Percentiles rank a stretch among this genome's conserved stretches.
Conservation (phyloP, 2,329 filamentous ascomycete species). For the Emmonsia crescens region DNA sequence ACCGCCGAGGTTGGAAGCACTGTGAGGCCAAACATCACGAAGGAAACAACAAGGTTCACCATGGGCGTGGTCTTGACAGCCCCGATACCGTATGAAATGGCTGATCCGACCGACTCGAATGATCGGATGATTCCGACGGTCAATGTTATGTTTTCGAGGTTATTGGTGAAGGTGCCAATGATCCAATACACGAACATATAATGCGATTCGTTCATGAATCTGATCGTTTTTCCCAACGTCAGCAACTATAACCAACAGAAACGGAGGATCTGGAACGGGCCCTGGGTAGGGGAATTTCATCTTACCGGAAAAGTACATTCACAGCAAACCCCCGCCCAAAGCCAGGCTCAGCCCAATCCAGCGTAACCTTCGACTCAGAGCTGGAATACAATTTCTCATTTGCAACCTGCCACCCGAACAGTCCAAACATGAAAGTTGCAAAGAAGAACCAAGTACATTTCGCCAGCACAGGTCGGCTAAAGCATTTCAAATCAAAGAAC, state of each 20-base stretch:
- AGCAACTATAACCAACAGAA: background rate
- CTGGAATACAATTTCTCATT: slow-evolving; percentile 38
- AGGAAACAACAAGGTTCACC: slow-evolving; percentile 39
- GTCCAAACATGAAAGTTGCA: slow-evolving; percentile 29
- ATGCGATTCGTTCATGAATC: slow-evolving; percentile 42
- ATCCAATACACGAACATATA: slow-evolving; percentile 44
- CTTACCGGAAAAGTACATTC: slow-evolving; percentile 37
- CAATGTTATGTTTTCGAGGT: slow-evolving; percentile 42
- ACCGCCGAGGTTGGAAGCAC: slow-evolving; percentile 2
- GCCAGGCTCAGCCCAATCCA: slow-evolving; percentile 37
- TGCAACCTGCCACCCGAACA: slow-evolving; percentile 39
- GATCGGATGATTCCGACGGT: slow-evolving; percentile 39
- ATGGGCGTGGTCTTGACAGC: slow-evolving; percentile 37
- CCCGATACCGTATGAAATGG: slow-evolving; percentile 39
- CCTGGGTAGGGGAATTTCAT: background rate
- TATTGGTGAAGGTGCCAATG: slow-evolving; percentile 41
- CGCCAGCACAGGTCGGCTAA: slow-evolving; percentile 34
- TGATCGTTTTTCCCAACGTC: background rate
- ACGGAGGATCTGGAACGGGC: background rate
- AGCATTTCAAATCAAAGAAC: slow-evolving; percentile 36
- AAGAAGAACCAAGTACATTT: slow-evolving; percentile 35
- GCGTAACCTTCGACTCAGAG: slow-evolving; percentile 27
- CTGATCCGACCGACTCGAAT: slow-evolving; percentile 40
- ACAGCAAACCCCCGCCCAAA: slow-evolving; percentile 40
- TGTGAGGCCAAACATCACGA: slow-evolving; percentile 38